These are phyloP conservation scores for Gracilaria caudata DNA, from an alignment of 23 red algal species.

Conservation along the genomic window DNA sequence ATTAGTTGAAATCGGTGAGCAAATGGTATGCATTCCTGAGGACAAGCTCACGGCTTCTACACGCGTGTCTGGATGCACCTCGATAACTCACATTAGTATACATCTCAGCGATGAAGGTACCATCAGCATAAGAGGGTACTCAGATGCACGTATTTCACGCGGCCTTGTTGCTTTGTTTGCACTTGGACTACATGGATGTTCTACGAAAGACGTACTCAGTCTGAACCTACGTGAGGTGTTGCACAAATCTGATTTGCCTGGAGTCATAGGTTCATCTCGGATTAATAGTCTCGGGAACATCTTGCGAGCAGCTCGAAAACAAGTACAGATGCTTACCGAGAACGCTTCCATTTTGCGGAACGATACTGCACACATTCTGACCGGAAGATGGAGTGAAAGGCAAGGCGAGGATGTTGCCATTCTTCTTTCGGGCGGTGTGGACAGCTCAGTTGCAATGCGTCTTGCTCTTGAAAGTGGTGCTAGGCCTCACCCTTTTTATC, in stretches of 20 bases:
- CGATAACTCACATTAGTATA: constrained; percentile 44
- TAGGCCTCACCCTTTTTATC: constrained; percentile 79
- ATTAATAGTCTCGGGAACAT: constrained; percentile 31
- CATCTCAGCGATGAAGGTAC: not conserved
- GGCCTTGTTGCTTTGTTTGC: constrained; percentile 68
- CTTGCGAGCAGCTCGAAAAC: constrained; percentile 5
- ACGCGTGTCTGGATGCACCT: constrained; percentile 55
- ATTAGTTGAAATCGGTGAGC: constrained; percentile 35
- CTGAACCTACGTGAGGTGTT: constrained; percentile 17
- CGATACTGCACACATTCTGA: not conserved
- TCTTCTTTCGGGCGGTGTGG: constrained; percentile 94
- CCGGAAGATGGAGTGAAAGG: constrained; percentile 27
- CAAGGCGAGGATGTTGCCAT: constrained; percentile 89
- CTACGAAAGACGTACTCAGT: not conserved
- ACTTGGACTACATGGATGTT: constrained; percentile 47
- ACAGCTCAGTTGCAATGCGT: constrained; percentile 90
- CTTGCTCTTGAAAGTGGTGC: constrained; percentile 76
- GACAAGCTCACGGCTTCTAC: constrained; percentile 9
- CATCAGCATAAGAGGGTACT: constrained; percentile 15
- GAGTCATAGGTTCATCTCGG: constrained; percentile 17
- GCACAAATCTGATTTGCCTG: constrained; percentile 20
- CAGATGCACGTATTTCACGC: constrained; percentile 71
- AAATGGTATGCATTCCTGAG: constrained; percentile 4
- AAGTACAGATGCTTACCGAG: not conserved
- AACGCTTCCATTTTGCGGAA: not conserved